phyloP scores from a whole-genome alignment of 176 grass and related monocot species.

The Musa itinerans region DNA sequence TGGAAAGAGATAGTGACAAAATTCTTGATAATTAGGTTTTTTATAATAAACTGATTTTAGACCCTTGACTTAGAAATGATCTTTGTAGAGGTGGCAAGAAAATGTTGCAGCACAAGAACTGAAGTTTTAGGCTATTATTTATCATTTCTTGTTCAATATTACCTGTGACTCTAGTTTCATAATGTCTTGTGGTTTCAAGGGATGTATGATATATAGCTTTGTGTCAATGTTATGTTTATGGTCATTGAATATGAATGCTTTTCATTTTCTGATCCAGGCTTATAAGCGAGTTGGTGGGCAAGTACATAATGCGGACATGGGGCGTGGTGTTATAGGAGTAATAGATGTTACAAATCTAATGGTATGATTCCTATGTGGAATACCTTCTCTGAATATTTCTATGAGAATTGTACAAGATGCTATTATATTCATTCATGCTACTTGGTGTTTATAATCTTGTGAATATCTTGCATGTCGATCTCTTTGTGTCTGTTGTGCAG shows the following conservation, averaged over 20 bases:
- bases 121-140: too few relatives aligned
- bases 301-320: constrained; percentile 48
- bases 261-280: constrained; percentile 29
- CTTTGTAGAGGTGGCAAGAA: too few relatives aligned
- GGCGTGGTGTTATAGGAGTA: constrained; percentile 72
- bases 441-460: background rate
- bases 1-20: background rate
- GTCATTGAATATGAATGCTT: background rate
- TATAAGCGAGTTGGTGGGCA: constrained; percentile 81
- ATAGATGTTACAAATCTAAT: constrained; percentile 65
- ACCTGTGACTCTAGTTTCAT: too few relatives aligned
- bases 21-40: background rate
- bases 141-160: too few relatives aligned
- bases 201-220: background rate
- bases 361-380: constrained; percentile 31
- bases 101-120: too few relatives aligned
- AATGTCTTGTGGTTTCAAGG: too few relatives aligned
- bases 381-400: constrained; percentile 3
- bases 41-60: too few relatives aligned
- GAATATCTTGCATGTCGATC: background rate
- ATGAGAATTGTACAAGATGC: background rate
- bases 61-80: too few relatives aligned
- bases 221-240: background rate
- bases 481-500: constrained; percentile 31
- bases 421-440: background rate